Evolutionary conservation across 2,329 filamentous ascomycete genomes (phyloP), one percentile per base, ranked within the genome.

Genomic region (Colletotrichum sansevieriae): DNA sequence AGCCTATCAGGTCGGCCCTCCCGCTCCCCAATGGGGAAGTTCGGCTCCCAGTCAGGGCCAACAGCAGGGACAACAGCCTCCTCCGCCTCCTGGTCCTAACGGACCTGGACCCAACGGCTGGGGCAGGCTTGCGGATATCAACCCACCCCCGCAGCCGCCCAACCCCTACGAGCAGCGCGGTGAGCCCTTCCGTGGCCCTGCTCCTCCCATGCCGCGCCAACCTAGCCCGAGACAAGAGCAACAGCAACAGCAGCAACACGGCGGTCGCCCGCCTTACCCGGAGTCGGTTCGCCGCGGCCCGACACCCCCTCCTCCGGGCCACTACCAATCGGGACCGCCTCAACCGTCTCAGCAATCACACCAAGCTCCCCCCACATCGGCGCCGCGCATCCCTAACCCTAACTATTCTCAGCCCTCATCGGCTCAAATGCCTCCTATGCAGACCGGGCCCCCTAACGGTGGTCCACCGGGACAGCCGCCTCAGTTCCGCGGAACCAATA

Each of bases 11-110:
- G 89, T 92, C 72, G 93, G 92, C 11, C 94, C 94, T 67, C 93
- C 93, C 60, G 92, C 91, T 59, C 95, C 94, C 71, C 92, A 97
- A 78, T 98, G 95, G 95, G 93, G 92, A 71, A 92, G 91, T 67
- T 92, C 94, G 56, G 88, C 90, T 49, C 88, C 89, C 85, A 86
- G 69, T 80, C 81, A 81, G 70, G 58, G 58, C 10, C 78, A 81
- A 52, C 83, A 81, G 66, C 79, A 74, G 3, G 72, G 73, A 64
- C 75, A 73, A 54, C 64, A 76, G 44, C 76, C 73, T 79, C 75
- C 77, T 78, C 87, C 86, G 55, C 77, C 88, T 68, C 90, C 90
- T 39, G 90, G 90, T 64, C 87, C 90, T 18, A 87, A 82, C 4
- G 84, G 83, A 41, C 82, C 83, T 35, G 84, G 85, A n/a, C 82